phyloP scores from a whole-genome alignment of 2,329 filamentous ascomycete species.

The Capronia epimyces region DNA sequence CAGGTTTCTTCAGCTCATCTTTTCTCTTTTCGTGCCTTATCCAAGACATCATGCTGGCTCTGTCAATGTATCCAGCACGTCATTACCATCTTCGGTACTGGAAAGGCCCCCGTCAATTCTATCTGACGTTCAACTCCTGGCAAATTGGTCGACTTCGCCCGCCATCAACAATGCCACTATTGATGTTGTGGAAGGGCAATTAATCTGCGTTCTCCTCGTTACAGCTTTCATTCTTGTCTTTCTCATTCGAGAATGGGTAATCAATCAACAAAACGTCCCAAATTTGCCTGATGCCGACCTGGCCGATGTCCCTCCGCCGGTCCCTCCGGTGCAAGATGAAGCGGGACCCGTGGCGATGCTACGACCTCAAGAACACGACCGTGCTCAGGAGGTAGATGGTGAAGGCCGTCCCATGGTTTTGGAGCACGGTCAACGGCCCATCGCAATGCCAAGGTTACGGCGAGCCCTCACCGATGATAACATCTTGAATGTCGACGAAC shows the following conservation, averaged over 20 bases:
- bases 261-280: slow-evolving; percentile 91
- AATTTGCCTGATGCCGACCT: slow-evolving; percentile 63
- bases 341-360: background rate
- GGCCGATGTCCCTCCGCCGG: slow-evolving; percentile 38
- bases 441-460: slow-evolving; percentile 15
- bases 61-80: slow-evolving; percentile 5
- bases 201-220: slow-evolving; percentile 88
- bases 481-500: slow-evolving; percentile 27
- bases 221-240: slow-evolving; percentile 96
- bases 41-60: background rate
- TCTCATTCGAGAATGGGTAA: slow-evolving; percentile 92
- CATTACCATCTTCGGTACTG: slow-evolving; percentile 6
- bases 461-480: slow-evolving; percentile 34
- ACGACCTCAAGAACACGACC: slow-evolving; percentile 2
- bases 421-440: slow-evolving; percentile 7
- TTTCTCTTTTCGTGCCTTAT: slow-evolving; percentile 13
- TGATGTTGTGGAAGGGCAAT: slow-evolving; percentile 80
- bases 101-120: slow-evolving; percentile 46
- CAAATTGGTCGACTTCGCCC: slow-evolving; percentile 59
- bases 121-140: slow-evolving; percentile 55
- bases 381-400: background rate
- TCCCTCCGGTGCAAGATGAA: slow-evolving; percentile 14
- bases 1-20: slow-evolving; percentile 13
- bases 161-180: slow-evolving; percentile 73
- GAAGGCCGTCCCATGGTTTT: background rate